phyloP scores from a whole-genome alignment of 2,329 filamentous ascomycete genomes.

The Dothideomycetes sp. region DNA sequence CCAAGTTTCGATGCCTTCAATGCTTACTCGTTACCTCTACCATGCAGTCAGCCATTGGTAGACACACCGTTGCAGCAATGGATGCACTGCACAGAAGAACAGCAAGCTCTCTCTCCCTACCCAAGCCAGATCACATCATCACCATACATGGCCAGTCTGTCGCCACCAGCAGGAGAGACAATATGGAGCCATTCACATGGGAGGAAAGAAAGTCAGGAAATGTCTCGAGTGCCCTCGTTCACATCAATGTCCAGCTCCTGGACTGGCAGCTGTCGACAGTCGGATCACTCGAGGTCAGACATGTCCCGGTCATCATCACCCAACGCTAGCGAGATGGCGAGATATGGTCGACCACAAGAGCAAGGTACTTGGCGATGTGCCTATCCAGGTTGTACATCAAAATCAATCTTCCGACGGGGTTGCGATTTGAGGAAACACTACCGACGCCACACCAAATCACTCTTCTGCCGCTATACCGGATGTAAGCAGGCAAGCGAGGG shows the following conservation, averaged over 20 bases:
- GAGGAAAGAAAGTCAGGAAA: constrained; percentile 1
- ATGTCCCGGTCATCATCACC: constrained; percentile 20
- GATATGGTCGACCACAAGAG: constrained; percentile 31
- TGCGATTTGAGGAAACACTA: constrained; percentile 54
- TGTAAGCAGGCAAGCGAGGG: constrained; percentile 46
- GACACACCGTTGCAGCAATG: neutral
- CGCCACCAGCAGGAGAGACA: neutral
- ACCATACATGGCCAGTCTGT: neutral
- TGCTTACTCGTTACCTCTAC: neutral
- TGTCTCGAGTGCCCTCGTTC: constrained; percentile 16
- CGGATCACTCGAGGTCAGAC: constrained; percentile 11
- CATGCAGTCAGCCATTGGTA: neutral
- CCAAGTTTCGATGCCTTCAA: neutral
- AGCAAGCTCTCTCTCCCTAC: neutral
- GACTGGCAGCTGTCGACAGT: constrained; percentile 10
- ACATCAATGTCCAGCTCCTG: constrained; percentile 18
- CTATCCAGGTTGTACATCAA: constrained; percentile 48
- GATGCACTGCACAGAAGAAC: neutral
- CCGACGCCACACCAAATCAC: constrained; percentile 50
- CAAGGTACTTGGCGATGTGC: constrained; percentile 47
- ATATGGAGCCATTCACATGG: neutral
- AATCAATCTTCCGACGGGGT: constrained; percentile 45
- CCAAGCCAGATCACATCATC: neutral
- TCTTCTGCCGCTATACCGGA: constrained; percentile 48
- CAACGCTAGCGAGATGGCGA: constrained; percentile 21